These are phyloP conservation scores for Coprinopsis strossmayeri DNA, from an alignment of 768 basidiomycete species.

Conservation along the genomic window DNA sequence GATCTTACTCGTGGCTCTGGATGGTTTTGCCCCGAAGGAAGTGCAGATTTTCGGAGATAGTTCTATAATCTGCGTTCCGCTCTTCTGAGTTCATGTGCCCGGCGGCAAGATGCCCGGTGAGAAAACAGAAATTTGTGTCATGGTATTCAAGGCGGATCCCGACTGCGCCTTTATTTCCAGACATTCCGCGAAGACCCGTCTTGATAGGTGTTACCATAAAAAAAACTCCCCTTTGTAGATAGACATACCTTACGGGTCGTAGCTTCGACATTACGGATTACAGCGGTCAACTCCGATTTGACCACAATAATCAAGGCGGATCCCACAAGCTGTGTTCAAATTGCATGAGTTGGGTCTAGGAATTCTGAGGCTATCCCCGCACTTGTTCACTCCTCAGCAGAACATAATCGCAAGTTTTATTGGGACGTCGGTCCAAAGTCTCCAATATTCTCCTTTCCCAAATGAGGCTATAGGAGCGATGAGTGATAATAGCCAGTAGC, in stretches of 20 bases:
- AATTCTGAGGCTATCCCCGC: conserved; percentile 9
- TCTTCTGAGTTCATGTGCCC: conserved; percentile 88
- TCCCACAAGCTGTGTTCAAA: conserved; percentile 70
- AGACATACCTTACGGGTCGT: conserved; percentile 69
- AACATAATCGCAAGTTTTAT: conserved; percentile 70
- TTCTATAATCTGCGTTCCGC: conserved; percentile 86
- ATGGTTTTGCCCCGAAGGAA: conserved; percentile 90
- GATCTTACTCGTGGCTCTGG: conserved; percentile 76
- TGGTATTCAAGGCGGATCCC: conserved; percentile 89
- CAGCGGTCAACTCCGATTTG: conserved; percentile 64
- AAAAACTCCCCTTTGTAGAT: background rate
- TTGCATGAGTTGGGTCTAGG: conserved; percentile 10
- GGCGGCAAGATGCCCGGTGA: conserved; percentile 96
- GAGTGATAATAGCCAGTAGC: background rate
- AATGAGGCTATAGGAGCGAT: conserved; percentile 60
- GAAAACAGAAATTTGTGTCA: conserved; percentile 89
- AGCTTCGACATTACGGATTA: conserved; percentile 90
- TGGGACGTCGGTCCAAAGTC: conserved; percentile 64
- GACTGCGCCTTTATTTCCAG: conserved; percentile 95
- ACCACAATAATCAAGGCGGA: conserved; percentile 86
- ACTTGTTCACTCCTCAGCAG: conserved; percentile 92
- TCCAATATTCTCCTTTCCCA: conserved; percentile 86
- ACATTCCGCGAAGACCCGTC: conserved; percentile 91
- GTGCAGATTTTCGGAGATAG: conserved; percentile 76
- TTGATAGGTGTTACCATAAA: conserved; percentile 18